Base-by-base conservation (phyloP, 23 red algal genomes). In the Rhodosorus marinus region DNA sequence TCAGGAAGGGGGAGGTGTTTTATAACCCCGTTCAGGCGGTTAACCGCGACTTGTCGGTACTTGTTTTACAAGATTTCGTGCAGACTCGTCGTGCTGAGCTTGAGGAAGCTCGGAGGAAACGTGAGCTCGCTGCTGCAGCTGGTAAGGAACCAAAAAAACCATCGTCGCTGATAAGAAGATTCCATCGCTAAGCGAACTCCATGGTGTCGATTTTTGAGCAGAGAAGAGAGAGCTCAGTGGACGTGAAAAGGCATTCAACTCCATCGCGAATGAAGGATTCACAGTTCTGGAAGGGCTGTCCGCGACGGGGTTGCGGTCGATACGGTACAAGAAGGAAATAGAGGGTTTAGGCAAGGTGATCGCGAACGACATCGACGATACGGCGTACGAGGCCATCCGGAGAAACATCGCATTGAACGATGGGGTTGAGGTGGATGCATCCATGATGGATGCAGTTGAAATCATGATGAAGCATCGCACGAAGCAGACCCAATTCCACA, bases 11-110 rank as follows among this genome's bases (percentile, higher is more conserved):
- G 25, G 33, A 77, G 19, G 76, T 82, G n/a, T 93, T 93, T 62
- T 82, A 82, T 54, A 94, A 94, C 70, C 77, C 77, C 34, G 87
- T 62, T n/a, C 87, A 94, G 62, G 87, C 81, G 4, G 77, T 94
- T 35, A 94, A 94, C 35, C 77, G 87, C 26, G 87, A 94, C 77
- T 57, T 94, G 57, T 76, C 67, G 23, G 76, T 94, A 30, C 59
- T 94, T 32, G 33, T 83, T 29, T 57, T 94, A 6, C 38, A 75
- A 6, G 62, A 73, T 53, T 57, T 75, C 21, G 29, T 56, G 0
- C 31, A 50, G 14, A 52, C 49, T 43, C 26, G 31, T 20, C 31
- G 26, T 0, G 53, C 49, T 2, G 63, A 54, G 3, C 49, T 64
- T 33, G 20, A 59, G 26, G 47, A 8, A n/a, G n/a, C 22, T n/a